Conservation (phyloP, 2,329 filamentous ascomycete species). For the Beauveria brongniartii region DNA sequence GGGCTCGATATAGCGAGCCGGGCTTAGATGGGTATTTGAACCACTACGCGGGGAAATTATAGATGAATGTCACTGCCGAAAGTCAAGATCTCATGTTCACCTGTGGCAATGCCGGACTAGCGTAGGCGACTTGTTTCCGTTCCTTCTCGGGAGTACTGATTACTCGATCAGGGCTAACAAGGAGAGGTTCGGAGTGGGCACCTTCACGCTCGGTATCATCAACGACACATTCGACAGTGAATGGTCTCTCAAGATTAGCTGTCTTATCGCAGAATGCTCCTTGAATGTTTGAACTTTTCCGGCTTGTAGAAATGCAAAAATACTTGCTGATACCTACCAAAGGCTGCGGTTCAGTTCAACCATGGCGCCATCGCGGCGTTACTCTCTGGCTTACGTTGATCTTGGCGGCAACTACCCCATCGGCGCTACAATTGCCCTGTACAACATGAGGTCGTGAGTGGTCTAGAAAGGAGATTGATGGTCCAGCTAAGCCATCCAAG, state of each 20-base stretch:
- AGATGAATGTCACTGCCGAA: not conserved
- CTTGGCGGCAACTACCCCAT: slow-evolving; percentile 40
- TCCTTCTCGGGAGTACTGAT: not conserved
- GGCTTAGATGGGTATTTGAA: no score
- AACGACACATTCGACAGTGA: slow-evolving; percentile 23
- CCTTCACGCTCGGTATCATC: slow-evolving; percentile 5
- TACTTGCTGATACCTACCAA: not conserved
- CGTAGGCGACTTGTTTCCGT: not conserved
- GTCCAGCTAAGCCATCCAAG: slow-evolving; percentile 9
- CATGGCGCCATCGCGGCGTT: slow-evolving; percentile 9
- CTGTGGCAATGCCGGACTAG: slow-evolving; percentile 3
- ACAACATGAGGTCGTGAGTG: slow-evolving; percentile 22
- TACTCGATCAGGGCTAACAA: not conserved
- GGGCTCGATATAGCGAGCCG: not conserved
- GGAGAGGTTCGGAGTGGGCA: not conserved
- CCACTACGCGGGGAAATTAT: not conserved
- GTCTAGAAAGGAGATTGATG: slow-evolving; percentile 9
- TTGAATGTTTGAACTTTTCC: not conserved
- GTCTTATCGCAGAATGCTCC: slow-evolving; percentile 36
- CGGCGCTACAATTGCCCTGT: slow-evolving; percentile 38
- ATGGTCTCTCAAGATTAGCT: slow-evolving; percentile 45
- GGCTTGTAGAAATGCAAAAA: not conserved
- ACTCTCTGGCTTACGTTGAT: slow-evolving; percentile 22
- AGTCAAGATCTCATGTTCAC: slow-evolving; percentile 9
- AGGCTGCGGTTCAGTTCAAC: slow-evolving; percentile 6